Evolutionary conservation across 2,329 filamentous ascomycete species (phyloP).

Genomic region (Aspergillus sojae): DNA sequence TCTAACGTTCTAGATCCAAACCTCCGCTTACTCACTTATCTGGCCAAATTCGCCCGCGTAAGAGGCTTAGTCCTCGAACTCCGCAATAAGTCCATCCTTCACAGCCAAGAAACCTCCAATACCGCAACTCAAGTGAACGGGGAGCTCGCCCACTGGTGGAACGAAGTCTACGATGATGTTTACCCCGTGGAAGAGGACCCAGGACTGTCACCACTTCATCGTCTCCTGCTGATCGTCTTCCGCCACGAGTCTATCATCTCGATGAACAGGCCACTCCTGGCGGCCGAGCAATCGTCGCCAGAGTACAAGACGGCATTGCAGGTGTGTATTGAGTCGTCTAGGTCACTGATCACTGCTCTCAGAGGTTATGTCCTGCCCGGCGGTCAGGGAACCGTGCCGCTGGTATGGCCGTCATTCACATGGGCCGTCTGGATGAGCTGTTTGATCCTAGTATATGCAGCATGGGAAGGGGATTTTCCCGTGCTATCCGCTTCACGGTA

Average conservation of each 20-base stretch:
- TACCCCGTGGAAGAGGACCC: constrained; percentile 38
- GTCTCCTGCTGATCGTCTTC: constrained; percentile 47
- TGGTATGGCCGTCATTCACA: constrained; percentile 56
- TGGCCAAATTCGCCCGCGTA: constrained; percentile 54
- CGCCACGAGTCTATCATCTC: constrained; percentile 56
- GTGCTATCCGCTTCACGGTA: constrained; percentile 22
- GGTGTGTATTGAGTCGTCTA: constrained; percentile 55
- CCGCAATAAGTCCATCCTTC: constrained; percentile 55
- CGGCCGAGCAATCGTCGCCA: constrained; percentile 46
- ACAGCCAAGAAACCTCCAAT: constrained; percentile 48
- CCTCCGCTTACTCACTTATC: constrained; percentile 42
- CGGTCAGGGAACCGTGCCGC: constrained; percentile 21
- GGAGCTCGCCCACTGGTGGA: constrained; percentile 56
- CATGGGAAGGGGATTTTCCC: constrained; percentile 49
- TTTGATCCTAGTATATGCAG: constrained; percentile 55
- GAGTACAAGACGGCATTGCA: constrained; percentile 55
- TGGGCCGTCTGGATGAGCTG: constrained; percentile 59
- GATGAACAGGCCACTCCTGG: constrained; percentile 54
- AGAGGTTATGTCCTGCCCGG: constrained; percentile 30
- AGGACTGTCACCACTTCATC: constrained; percentile 37
- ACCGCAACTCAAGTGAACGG: constrained; percentile 52
- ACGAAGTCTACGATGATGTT: constrained; percentile 55
- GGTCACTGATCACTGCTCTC: constrained; percentile 50
- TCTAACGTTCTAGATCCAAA: constrained; percentile 21
- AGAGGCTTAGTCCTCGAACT: constrained; percentile 56